Conservation (phyloP, 495 filamentous ascomycete genomes). For the Lindgomyces ingoldianus region DNA sequence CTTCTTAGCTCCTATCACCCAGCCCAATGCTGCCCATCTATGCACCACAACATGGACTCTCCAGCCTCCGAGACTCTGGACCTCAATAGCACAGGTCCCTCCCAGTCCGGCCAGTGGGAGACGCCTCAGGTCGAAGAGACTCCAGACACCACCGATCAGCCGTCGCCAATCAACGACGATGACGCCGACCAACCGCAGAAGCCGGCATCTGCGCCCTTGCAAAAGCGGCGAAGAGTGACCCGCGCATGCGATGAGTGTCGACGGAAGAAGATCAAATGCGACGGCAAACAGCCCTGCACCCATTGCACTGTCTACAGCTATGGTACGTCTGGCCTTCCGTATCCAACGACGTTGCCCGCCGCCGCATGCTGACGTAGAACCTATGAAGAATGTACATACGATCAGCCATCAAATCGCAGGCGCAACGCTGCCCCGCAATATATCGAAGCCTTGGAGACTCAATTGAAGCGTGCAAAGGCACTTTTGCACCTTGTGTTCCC, state of each 20-base stretch:
- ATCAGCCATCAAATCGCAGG: conserved; percentile 93
- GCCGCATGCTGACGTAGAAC: conserved; percentile 14
- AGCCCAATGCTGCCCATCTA: conserved; percentile 18
- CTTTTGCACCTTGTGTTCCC: conserved; percentile 79
- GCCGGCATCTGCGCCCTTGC: conserved; percentile 55
- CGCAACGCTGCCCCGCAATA: conserved; percentile 95
- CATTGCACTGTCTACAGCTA: conserved; percentile 98
- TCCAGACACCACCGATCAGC: conserved; percentile 21
- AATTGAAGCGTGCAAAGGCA: conserved; percentile 79
- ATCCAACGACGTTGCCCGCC: neutral
- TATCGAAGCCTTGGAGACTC: conserved; percentile 84
- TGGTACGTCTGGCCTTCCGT: conserved; percentile 59
- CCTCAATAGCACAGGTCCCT: conserved; percentile 5
- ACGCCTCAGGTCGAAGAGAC: conserved; percentile 20
- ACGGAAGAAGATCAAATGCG: conserved; percentile 98
- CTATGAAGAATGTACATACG: conserved; percentile 86
- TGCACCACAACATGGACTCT: conserved; percentile 29
- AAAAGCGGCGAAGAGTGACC: conserved; percentile 87
- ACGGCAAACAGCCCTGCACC: conserved; percentile 96
- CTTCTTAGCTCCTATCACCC: conserved; percentile 18
- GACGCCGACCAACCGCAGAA: conserved; percentile 26
- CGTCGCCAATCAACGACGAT: conserved; percentile 32
- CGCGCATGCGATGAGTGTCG: conserved; percentile 92
- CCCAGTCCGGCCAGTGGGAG: conserved; percentile 11
- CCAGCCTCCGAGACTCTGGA: conserved; percentile 19